phyloP scores from a whole-genome alignment of 768 basidiomycete species.

The Naganishia onofrii region DNA sequence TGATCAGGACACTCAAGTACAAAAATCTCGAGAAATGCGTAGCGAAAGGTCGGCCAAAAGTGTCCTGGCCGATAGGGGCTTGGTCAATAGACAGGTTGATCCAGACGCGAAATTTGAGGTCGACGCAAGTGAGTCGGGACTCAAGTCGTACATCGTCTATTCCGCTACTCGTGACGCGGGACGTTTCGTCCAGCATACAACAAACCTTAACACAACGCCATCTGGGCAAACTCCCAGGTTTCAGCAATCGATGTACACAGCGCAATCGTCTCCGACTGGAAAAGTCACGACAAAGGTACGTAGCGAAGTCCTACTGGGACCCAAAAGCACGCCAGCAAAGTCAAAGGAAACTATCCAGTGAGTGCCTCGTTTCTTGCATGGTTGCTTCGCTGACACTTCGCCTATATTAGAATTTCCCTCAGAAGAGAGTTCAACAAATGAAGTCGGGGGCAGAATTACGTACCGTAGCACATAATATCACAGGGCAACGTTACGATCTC shows the following conservation, averaged over 20 bases:
- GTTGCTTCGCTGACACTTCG: background rate
- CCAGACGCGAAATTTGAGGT: background rate
- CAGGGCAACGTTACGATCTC: no score
- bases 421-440: background rate
- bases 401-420: background rate
- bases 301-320: background rate
- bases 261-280: background rate
- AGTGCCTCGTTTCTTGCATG: background rate
- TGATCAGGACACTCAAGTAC: conserved; percentile 19
- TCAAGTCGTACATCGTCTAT: background rate
- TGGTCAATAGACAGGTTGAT: background rate
- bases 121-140: background rate
- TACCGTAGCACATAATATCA: no score
- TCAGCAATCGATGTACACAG: background rate
- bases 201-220: background rate
- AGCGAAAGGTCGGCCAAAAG: background rate
- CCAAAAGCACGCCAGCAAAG: background rate
- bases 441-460: background rate
- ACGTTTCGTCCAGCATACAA: background rate
- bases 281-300: background rate
- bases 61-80: background rate
- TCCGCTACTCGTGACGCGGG: background rate
- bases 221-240: background rate
- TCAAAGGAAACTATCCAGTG: conserved; percentile 2
- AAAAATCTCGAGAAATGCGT: conserved; percentile 12